phyloP scores from a whole-genome alignment of 768 basidiomycete species.

The Brasilioporus rufonigricans region DNA sequence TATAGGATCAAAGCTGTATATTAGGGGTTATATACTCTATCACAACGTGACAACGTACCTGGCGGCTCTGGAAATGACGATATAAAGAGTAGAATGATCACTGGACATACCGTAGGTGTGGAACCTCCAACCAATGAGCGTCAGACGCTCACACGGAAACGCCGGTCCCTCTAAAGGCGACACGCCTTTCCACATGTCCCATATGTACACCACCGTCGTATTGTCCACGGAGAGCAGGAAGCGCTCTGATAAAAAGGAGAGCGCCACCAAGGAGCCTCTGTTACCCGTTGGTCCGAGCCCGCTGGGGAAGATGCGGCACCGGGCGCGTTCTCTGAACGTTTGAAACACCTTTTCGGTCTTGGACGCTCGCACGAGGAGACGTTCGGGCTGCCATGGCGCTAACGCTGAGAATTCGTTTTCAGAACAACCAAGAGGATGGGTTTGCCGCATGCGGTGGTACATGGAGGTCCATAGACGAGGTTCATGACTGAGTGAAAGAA shows the following conservation, averaged over 20 bases:
- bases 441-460: slow-evolving; percentile 1
- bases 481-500: slow-evolving; percentile 1
- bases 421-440: slow-evolving; percentile 1
- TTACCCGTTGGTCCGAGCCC: background rate
- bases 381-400: background rate
- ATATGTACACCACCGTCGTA: slow-evolving; percentile 10
- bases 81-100: slow-evolving; percentile 12
- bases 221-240: slow-evolving; percentile 9
- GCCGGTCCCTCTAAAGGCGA: background rate
- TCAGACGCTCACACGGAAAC: slow-evolving; percentile 2
- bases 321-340: background rate
- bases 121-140: slow-evolving; percentile 7
- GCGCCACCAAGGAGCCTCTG: background rate
- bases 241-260: slow-evolving; percentile 11
- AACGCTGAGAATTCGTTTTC: slow-evolving; percentile 7
- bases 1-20: background rate
- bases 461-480: slow-evolving; percentile 3
- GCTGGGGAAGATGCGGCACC: background rate
- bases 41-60: slow-evolving; percentile 4
- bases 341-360: slow-evolving; percentile 2
- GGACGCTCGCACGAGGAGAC: slow-evolving; percentile 5
- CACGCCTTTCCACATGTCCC: slow-evolving; percentile 4
- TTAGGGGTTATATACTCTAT: background rate
- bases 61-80: slow-evolving; percentile 4
- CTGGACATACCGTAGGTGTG: background rate